These are phyloP conservation scores for Salix arbutifolia DNA, from an alignment of 345 rosid genomes.

Conservation along the genomic window DNA sequence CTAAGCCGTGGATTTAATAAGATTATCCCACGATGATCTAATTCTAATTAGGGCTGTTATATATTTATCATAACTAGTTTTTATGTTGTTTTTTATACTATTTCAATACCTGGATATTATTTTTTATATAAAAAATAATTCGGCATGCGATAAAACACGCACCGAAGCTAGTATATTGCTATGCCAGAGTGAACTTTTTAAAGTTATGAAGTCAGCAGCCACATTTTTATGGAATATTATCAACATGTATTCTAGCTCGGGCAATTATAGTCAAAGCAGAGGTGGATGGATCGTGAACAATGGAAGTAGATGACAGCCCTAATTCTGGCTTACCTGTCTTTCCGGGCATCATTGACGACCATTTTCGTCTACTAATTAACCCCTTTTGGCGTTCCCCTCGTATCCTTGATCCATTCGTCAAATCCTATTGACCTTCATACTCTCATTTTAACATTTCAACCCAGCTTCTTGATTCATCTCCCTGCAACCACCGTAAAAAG, in stretches of 20 bases:
- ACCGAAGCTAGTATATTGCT: no score
- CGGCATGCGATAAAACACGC: no score
- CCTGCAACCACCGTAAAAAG: background rate
- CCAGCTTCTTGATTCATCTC: background rate
- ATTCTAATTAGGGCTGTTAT: no score
- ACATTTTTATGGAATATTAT: no score
- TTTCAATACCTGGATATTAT: no score
- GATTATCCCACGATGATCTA: no score
- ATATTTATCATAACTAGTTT: no score
- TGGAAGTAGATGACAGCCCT: background rate
- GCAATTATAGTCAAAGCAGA: background rate
- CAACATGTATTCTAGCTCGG: background rate
- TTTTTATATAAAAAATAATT: no score
- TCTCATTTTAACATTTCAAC: background rate
- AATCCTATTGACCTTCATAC: background rate
- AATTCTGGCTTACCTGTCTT: slow-evolving; percentile 20
- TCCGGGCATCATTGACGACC: slow-evolving; percentile 8
- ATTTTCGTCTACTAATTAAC: no score
- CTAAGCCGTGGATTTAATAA: no score
- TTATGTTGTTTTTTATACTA: no score
- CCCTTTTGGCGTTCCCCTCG: background rate
- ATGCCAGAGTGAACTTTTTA: background rate
- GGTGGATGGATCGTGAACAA: background rate
- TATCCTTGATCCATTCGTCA: background rate
- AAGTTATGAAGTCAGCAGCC: background rate